Percentiles rank a stretch among this genome's conserved stretches.
Evolutionary conservation across 1,139 yeast genomes (phyloP).

Genomic region (Blastobotrys buckinghamii): DNA sequence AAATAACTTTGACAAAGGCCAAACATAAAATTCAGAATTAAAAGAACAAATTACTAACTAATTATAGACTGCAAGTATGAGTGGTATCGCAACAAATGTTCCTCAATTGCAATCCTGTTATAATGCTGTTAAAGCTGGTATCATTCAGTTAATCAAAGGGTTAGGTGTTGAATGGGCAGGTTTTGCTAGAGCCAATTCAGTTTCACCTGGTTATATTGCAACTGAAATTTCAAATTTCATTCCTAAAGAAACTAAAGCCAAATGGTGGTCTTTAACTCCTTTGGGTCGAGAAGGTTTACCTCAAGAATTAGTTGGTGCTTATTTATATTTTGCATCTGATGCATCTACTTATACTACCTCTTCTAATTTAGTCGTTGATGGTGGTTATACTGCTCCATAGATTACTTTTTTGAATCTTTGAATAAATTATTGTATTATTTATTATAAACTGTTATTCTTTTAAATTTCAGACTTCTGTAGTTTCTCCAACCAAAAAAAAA

Average conservation of each 20-base stretch:
- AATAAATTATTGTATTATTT: not conserved
- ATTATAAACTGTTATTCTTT: conserved; percentile 24
- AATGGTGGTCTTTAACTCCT: conserved; percentile 71
- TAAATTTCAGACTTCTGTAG: conserved; percentile 52
- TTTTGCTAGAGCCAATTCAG: conserved; percentile 78
- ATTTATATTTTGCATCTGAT: conserved; percentile 78
- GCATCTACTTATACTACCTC: conserved; percentile 87
- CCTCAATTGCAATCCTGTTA: conserved; percentile 89
- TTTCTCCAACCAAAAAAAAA: conserved; percentile 80
- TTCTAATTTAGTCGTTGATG: conserved; percentile 73
- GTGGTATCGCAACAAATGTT: conserved; percentile 80
- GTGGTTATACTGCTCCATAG: conserved; percentile 54
- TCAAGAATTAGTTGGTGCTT: conserved; percentile 81
- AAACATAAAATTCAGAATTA: too few species aligned
- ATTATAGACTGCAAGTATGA: conserved; percentile 93
- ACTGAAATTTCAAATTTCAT: conserved; percentile 65
- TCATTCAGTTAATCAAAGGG: conserved; percentile 70
- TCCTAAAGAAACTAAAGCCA: conserved; percentile 45
- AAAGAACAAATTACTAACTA: too few species aligned
- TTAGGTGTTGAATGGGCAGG: conserved; percentile 89
- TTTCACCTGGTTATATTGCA: conserved; percentile 82
- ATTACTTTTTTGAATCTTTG: too few species aligned
- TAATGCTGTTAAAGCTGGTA: conserved; percentile 88
- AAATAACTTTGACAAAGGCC: too few species aligned
- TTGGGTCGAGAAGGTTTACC: conserved; percentile 79